phyloP scores from a whole-genome alignment of 805 yeast genomes.

The Metschnikowia santaceciliae region DNA sequence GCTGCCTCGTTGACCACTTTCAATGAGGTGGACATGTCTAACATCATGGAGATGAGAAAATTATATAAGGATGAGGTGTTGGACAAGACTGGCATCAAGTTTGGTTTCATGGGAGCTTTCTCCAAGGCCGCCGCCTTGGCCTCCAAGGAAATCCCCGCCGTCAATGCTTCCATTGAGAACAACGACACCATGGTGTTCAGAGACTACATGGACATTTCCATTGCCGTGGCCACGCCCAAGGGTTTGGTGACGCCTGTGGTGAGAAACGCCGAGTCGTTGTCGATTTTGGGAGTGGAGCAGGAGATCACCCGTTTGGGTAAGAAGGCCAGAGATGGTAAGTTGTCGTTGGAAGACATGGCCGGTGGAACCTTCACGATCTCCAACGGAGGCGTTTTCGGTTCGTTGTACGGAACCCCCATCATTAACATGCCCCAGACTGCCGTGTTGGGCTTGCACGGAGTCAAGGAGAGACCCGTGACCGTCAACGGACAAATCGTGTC shows the following conservation, averaged over 20 bases:
- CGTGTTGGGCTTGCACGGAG: constrained; percentile 95
- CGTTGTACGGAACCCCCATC: constrained; percentile 96
- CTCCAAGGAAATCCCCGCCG: constrained; percentile 90
- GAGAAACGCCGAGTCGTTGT: constrained; percentile 90
- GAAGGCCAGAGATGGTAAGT: constrained; percentile 95
- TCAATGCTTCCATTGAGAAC: constrained; percentile 89
- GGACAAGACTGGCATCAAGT: constrained; percentile 88
- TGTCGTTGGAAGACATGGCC: constrained; percentile 96
- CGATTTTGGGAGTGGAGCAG: constrained; percentile 83
- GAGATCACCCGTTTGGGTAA: constrained; percentile 78
- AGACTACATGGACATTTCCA: constrained; percentile 91
- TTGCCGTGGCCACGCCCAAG: constrained; percentile 99
- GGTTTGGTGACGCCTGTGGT: constrained; percentile 98
- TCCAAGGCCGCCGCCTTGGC: constrained; percentile 92
- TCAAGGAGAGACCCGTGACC: constrained; percentile 95
- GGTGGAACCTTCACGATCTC: constrained; percentile 99
- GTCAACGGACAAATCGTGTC: constrained; percentile 93
- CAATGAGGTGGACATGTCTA: constrained; percentile 96
- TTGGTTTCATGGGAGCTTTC: constrained; percentile 99
- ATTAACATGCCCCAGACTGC: constrained; percentile 98
- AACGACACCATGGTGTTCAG: constrained; percentile 92
- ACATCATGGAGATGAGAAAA: constrained; percentile 89
- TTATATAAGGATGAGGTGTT: constrained; percentile 94
- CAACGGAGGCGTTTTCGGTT: constrained; percentile 98
- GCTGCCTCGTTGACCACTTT: constrained; percentile 97